Evolutionary conservation across 768 basidiomycete species (phyloP), one percentile per base, ranked within the genome.

Genomic region (Phylloporus sp.): DNA sequence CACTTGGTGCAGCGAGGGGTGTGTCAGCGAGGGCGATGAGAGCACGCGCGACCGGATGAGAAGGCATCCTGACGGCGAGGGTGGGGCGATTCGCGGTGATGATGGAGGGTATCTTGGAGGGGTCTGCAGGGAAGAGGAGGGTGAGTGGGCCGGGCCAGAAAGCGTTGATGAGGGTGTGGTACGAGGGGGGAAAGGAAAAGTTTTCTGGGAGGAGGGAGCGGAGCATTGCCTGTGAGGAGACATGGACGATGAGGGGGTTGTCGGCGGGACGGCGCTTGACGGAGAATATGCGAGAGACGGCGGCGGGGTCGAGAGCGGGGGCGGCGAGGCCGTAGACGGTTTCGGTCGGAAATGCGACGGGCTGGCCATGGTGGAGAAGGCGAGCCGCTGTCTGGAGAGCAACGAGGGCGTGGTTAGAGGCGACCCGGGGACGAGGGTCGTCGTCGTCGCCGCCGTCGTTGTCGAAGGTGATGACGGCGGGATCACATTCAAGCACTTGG

Each of bases 261-360:
- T 99, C 96, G 5, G 86, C 71, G 7, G 96, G 96, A 43, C 96
- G 78, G 31, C 92, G 90, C 61, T 99, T 99, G 41, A 86, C 86
- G 15, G 77, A 65, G 67, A 92, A 99, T 57, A 99, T 93, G 56
- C 75, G 76, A 3, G 75, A 61, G 6, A 81, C 78, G 3, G 94
- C 91, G 14, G 67, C 53, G 8, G 76, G 53, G 56, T 81, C 70
- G 36, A 91, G 69, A 0, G 95, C 92, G 18, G 83, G 69, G 0
- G 92, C 96, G 23, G 89, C 96, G n/a, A 99, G 81, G 1, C 96
- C 96, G 66, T 98, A 99, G 10, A 99, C 96, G 0, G 96, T 98
- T 68, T 99, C 96, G 24, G 96, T 97, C 0, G 96, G 95, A 62
- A 99, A 89, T 1, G 85, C 94, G 45, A 98, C 86, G 18, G 79